Base-by-base conservation (phyloP, 1,284 basidiomycete species). In the Cryptococcus neoformans region DNA sequence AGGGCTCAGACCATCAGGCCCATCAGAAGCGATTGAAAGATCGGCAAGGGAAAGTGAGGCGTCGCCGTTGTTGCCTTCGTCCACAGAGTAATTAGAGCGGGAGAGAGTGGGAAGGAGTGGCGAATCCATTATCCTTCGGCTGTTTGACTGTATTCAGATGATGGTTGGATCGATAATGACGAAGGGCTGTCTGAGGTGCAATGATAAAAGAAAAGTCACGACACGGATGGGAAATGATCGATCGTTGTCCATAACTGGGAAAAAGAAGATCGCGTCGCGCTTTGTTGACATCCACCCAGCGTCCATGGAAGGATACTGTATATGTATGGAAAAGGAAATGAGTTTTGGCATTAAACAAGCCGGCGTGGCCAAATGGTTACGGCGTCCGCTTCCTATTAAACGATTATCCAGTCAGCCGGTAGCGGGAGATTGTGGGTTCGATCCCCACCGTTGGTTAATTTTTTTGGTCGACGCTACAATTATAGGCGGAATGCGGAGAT, bases 121-220 rank as follows among this genome's bases (percentile, higher is more conserved):
- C 6, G 60, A 62, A 38, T 62, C 60, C 60, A 62, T 62, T 28
- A 28, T 28, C 28, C 28, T 28, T 28, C 28, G 28, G 28, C 28
- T 28, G 28, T 28, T 28, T 28, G 28, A 28, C 28, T 28, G 28
- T 28, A 28, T 3, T 28, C 3, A 28, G 28, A 4, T 28, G 28
- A 28, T 28, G 28, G 28, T 28, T 28, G 28, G 28, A 28, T 28
- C 28, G 28, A 28, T 28, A 28, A 28, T 28, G 28, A 28, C 28
- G 4, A 28, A 21, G 21, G 28, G 4, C 28, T 28, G 28, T 28
- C 28, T 4, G 4, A 28, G 28, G 4, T 28, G 28, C 28, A 28
- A 28, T 28, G 28, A 28, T 21, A 21, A 21, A 21, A 21, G 21
- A 21, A 21, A 21, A 21, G 21, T 21, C 21, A 21, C 21, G 21